Evolutionary conservation across 345 rosid genomes (phyloP).

Genomic region (Pistacia vera): DNA sequence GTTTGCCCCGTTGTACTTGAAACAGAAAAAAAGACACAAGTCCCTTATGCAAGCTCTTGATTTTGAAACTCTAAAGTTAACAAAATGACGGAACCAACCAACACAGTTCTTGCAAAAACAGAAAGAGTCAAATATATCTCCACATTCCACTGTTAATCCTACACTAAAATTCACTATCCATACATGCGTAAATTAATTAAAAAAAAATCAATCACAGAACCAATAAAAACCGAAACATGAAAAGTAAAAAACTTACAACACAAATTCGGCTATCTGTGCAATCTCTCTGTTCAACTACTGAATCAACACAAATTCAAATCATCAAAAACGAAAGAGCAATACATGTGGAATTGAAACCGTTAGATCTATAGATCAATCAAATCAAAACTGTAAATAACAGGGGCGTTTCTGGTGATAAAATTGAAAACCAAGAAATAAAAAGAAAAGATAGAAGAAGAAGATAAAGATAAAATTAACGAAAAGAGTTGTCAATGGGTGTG

Average conservation of each 20-base stretch:
- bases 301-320: constrained; percentile 30
- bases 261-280: constrained; percentile 18
- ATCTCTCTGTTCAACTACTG: constrained; percentile 33
- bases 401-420: neutral
- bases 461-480: neutral
- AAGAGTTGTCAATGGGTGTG: constrained; percentile 26
- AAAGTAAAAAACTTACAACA: constrained; percentile 33
- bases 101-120: neutral
- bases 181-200: neutral
- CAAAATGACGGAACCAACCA: constrained; percentile 13
- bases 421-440: no score
- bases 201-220: neutral
- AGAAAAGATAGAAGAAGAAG: neutral
- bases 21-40: neutral
- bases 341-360: constrained; percentile 36
- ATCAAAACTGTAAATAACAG: constrained; percentile 16
- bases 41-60: constrained; percentile 2
- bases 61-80: neutral
- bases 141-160: constrained; percentile 20
- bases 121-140: constrained; percentile 31
- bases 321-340: constrained; percentile 25
- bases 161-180: neutral
- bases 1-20: constrained; percentile 9
- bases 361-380: constrained; percentile 62
- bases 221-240: constrained; percentile 3